Base-by-base conservation (phyloP, 2,329 filamentous ascomycete species). In the Byssochlamys sp. region DNA sequence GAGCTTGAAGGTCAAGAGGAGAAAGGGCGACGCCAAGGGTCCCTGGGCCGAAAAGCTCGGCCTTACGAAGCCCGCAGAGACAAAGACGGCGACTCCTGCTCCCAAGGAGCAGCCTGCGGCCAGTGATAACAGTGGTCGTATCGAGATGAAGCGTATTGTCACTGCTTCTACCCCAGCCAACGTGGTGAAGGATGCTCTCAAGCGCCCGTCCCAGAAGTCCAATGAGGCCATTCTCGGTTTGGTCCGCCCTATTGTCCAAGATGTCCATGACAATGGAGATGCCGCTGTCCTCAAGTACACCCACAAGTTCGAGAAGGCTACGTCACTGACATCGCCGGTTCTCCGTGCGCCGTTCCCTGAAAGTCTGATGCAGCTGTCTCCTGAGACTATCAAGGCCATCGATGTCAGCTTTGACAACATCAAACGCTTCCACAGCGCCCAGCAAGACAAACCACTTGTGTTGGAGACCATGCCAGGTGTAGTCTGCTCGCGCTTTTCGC, bases 381-480 rank as follows among this genome's bases (percentile, higher is more conserved):
- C 84, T 1, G 91, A 96, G 72, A 96, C 91, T 0, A 89, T 89
- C 64, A 81, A 89, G 67, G 92, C 94, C n/a, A 96, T 99, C 63
- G 92, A 99, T 68, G 75, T 89, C 35, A 96, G 91, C 0, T 97
- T 88, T 67, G 89, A 95, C 67, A 99, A 99, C 71, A 99, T 99
- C 67, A 82, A 85, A 66, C 90, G 87, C 67, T 99, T 99, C 80
- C 94, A 99, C 77, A 84, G 88, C 12, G 92, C 92, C 0, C 94
- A 99, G 68, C 87, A 87, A 68, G 90, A 95, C 63, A 84, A 89
- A 27, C 81, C 90, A 1, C 80, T 99, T 5, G 76, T 85, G 57
- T 90, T 99, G 6, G 92, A 97, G 78, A 99, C 94, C 0, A 99
- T 99, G 94, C 94, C 94, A 0, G 94, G 94, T 31, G 91, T 99